phyloP scores from a whole-genome alignment of 176 grass and related monocot species.

The Oryza brachyantha region DNA sequence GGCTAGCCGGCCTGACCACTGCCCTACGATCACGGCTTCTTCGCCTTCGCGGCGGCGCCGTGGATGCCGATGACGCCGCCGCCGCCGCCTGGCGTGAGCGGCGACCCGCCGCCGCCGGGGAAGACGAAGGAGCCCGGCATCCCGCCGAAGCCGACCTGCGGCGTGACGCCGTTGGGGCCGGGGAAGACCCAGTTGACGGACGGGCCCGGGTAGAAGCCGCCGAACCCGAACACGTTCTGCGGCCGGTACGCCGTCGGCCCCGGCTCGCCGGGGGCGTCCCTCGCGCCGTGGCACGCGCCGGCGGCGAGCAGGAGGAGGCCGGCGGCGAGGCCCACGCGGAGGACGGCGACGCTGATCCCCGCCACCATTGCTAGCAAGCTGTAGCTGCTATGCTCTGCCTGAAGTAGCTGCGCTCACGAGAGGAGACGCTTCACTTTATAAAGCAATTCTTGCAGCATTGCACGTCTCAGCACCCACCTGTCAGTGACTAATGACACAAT shows the following conservation, averaged over 20 bases:
- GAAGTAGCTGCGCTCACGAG: too few species aligned
- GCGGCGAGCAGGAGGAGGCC: slow-evolving; percentile 28
- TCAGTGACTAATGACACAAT: background rate
- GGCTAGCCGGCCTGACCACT: too few species aligned
- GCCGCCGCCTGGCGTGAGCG: background rate
- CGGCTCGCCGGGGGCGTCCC: slow-evolving; percentile 34
- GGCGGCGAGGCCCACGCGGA: background rate
- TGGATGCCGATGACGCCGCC: slow-evolving; percentile 29
- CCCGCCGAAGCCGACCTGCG: slow-evolving; percentile 36
- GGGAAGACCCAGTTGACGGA: slow-evolving; percentile 43
- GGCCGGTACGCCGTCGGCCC: slow-evolving; percentile 38
- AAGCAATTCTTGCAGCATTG: background rate
- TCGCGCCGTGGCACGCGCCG: slow-evolving; percentile 23
- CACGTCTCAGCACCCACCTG: background rate
- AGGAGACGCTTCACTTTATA: background rate
- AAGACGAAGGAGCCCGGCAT: slow-evolving; percentile 34
- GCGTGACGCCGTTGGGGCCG: slow-evolving; percentile 39
- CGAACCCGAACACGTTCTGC: slow-evolving; percentile 49
- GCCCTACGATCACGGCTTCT: background rate
- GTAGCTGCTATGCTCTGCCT: too few species aligned
- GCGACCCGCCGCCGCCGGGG: slow-evolving; percentile 23
- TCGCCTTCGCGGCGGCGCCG: background rate
- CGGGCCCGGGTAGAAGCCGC: slow-evolving; percentile 49
- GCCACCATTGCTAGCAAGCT: slow-evolving; percentile 41
- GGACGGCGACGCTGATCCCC: background rate